Conservation (phyloP, 2,329 filamentous ascomycete species). For the Emydomyces testavorans region DNA sequence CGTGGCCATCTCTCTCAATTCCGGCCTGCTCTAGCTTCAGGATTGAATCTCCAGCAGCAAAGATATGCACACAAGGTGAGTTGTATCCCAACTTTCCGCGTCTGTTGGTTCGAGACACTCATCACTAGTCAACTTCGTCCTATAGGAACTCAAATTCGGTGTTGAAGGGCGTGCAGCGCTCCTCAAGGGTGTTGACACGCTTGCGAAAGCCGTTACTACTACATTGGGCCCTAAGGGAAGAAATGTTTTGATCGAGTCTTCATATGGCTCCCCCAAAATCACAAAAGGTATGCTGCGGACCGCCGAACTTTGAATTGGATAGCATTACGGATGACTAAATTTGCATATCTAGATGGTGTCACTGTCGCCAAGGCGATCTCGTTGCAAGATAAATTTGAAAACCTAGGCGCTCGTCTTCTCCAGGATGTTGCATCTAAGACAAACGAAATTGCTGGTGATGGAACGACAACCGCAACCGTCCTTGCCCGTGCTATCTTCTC, state of each 20-base stretch:
- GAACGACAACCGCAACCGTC: slow-evolving; percentile 94
- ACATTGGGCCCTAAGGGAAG: slow-evolving; percentile 96
- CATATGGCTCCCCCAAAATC: slow-evolving; percentile 98
- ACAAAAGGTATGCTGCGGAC: slow-evolving; percentile 64
- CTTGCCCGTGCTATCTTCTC: slow-evolving; percentile 97
- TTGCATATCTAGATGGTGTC: slow-evolving; percentile 57
- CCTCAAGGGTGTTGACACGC: slow-evolving; percentile 87
- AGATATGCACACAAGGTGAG: slow-evolving; percentile 94
- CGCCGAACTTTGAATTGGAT: background rate
- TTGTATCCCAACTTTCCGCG: slow-evolving; percentile 3
- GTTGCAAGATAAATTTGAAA: slow-evolving; percentile 98
- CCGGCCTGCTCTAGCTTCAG: slow-evolving; percentile 42
- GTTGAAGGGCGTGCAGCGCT: slow-evolving; percentile 85
- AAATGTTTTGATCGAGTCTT: slow-evolving; percentile 96
- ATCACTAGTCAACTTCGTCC: background rate
- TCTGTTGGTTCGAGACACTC: background rate
- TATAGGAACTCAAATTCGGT: slow-evolving; percentile 91
- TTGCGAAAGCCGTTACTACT: slow-evolving; percentile 89
- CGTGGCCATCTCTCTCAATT: slow-evolving; percentile 50
- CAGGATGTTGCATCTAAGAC: slow-evolving; percentile 99
- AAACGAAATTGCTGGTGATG: slow-evolving; percentile 97
- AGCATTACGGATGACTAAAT: background rate
- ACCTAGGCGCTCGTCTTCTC: slow-evolving; percentile 89
- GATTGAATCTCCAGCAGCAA: slow-evolving; percentile 70
- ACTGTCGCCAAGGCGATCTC: slow-evolving; percentile 80